Conservation (phyloP, 257 asterid species). For the Solanum rostratum region DNA sequence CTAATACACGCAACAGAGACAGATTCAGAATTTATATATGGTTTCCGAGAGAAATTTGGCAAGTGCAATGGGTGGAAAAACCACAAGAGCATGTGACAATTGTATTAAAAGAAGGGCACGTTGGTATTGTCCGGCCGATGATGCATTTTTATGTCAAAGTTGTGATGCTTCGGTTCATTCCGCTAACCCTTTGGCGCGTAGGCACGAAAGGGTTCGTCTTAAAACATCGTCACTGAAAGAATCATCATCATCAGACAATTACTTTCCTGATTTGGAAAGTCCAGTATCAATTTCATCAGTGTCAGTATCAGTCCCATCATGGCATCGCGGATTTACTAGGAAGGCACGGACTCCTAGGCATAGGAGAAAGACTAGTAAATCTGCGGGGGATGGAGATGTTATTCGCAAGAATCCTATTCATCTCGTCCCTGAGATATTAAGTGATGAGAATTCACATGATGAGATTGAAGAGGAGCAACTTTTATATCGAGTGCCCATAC, state of each 20-base stretch:
- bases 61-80: slow-evolving; percentile 47
- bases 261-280: background rate
- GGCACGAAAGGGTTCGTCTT: slow-evolving; percentile 76
- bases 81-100: slow-evolving; percentile 64
- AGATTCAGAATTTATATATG: slow-evolving; percentile 12
- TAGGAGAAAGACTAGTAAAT: slow-evolving; percentile 1
- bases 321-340: slow-evolving; percentile 58
- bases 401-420: slow-evolving; percentile 11
- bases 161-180: slow-evolving; percentile 76
- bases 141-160: slow-evolving; percentile 67
- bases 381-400: background rate
- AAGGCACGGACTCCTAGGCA: slow-evolving; percentile 62
- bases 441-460: slow-evolving; percentile 44
- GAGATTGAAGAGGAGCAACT: slow-evolving; percentile 65
- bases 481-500: slow-evolving; percentile 55
- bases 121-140: slow-evolving; percentile 79
- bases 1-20: too few relatives aligned
- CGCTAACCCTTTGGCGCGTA: slow-evolving; percentile 59
- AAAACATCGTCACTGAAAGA: slow-evolving; percentile 25
- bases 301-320: slow-evolving; percentile 17
- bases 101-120: slow-evolving; percentile 55
- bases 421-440: slow-evolving; percentile 51
- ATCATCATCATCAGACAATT: background rate
- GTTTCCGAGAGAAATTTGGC: slow-evolving; percentile 34
- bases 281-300: background rate